Percentiles rank a stretch among this genome's conserved stretches.
Evolutionary conservation across 2,329 filamentous ascomycete genomes (phyloP).

Genomic region (Aspergillus clavatus): DNA sequence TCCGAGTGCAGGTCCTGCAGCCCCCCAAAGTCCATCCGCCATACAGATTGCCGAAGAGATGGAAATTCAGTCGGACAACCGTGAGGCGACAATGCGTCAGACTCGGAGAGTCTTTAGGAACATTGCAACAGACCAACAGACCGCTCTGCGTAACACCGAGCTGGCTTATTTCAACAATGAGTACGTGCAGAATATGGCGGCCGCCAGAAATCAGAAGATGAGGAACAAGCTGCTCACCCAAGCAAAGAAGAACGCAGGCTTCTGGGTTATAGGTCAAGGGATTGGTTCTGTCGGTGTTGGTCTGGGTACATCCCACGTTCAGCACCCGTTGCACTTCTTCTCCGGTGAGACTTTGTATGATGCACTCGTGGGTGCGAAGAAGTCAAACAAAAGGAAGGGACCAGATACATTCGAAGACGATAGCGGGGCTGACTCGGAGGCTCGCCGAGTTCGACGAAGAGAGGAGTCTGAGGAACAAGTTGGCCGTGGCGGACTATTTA

Average conservation of each 20-base stretch:
- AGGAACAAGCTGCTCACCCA: conserved; percentile 39
- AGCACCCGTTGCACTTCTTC: conserved; percentile 55
- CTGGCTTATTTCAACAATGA: conserved; percentile 54
- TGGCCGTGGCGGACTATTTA: conserved; percentile 25
- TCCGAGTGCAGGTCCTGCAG: neutral
- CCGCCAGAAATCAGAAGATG: conserved; percentile 42
- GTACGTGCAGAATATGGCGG: conserved; percentile 58
- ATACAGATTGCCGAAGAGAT: neutral
- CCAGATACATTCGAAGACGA: conserved; percentile 19
- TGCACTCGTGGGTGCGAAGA: conserved; percentile 38
- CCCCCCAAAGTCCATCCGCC: neutral
- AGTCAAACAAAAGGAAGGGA: conserved; percentile 25
- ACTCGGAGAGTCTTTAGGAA: conserved; percentile 33
- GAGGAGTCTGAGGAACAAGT: conserved; percentile 31
- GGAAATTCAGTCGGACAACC: neutral
- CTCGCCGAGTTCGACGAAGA: conserved; percentile 37
- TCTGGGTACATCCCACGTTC: conserved; percentile 37
- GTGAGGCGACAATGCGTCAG: conserved; percentile 21
- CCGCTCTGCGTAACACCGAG: conserved; percentile 53
- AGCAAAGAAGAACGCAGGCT: conserved; percentile 59
- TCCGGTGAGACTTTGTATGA: conserved; percentile 52
- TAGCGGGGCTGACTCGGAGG: conserved; percentile 20
- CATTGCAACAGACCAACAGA: conserved; percentile 46
- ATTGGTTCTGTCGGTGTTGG: conserved; percentile 51
- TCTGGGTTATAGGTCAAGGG: conserved; percentile 56